Percentiles rank a stretch among this genome's conserved stretches.
Evolutionary conservation across 768 basidiomycete species (phyloP).

Genomic region (Trametes cingulata): DNA sequence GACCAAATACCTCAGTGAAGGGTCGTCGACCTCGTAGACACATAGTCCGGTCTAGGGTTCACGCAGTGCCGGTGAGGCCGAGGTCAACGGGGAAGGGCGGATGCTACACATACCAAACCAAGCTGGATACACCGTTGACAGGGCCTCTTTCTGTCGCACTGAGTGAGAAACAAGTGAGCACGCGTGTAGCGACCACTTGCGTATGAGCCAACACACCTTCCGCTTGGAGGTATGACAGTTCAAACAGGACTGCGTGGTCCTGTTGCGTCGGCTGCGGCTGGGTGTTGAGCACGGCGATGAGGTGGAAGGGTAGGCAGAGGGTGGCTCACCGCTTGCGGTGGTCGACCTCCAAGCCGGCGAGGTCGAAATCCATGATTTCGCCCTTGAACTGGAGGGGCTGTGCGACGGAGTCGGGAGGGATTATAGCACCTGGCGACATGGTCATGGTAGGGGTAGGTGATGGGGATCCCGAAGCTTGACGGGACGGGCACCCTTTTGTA

Average conservation of each 20-base stretch:
- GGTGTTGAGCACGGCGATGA: constrained; percentile 41
- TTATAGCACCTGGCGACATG: constrained; percentile 22
- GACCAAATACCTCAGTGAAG: constrained; percentile 62
- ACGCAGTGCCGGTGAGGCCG: background rate
- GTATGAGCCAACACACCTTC: constrained; percentile 55
- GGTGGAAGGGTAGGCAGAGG: constrained; percentile 1
- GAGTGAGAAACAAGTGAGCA: constrained; percentile 12
- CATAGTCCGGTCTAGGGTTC: constrained; percentile 79
- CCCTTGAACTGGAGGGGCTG: constrained; percentile 62
- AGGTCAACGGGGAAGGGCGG: constrained; percentile 11
- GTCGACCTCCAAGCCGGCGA: constrained; percentile 32
- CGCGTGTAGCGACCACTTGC: background rate
- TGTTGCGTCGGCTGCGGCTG: constrained; percentile 79
- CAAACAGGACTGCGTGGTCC: constrained; percentile 84
- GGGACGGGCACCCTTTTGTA: constrained; percentile 25
- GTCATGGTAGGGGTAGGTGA: constrained; percentile 20
- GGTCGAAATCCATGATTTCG: constrained; percentile 75
- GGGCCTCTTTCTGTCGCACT: constrained; percentile 92
- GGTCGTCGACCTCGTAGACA: constrained; percentile 93
- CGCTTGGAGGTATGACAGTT: constrained; percentile 95
- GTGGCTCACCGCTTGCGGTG: constrained; percentile 33
- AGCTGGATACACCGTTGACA: constrained; percentile 90
- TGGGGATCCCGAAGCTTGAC: constrained; percentile 17
- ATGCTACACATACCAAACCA: constrained; percentile 60
- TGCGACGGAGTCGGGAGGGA: constrained; percentile 22